Conservation (phyloP, 208 protist species). For the Paratrypanosoma confusum region DNA sequence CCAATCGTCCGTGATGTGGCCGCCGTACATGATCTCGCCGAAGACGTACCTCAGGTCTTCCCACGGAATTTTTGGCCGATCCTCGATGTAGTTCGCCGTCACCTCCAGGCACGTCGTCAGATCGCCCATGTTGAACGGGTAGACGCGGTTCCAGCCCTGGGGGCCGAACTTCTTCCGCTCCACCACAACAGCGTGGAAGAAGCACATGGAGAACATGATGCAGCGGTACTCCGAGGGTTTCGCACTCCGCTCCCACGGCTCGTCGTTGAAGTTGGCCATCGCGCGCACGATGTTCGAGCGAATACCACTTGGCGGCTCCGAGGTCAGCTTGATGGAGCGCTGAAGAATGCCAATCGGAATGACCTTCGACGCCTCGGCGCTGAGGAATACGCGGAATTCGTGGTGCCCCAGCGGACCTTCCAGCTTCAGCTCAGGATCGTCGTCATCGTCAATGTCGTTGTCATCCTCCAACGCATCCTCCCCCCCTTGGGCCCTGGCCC, state of each 20-base stretch:
- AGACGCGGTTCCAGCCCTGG: constrained; percentile 95
- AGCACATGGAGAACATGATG: constrained; percentile 97
- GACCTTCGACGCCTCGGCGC: constrained; percentile 91
- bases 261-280: constrained; percentile 92
- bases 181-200: constrained; percentile 97
- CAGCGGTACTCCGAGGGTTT: constrained; percentile 96
- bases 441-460: constrained; percentile 58
- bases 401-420: constrained; percentile 87
- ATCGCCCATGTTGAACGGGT: constrained; percentile 97
- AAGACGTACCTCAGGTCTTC: constrained; percentile 98
- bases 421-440: constrained; percentile 81
- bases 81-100: constrained; percentile 97
- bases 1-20: constrained; percentile 98
- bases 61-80: constrained; percentile 95
- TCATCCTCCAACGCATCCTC: constrained; percentile 16
- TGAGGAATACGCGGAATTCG: constrained; percentile 96
- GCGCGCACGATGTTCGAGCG: constrained; percentile 95
- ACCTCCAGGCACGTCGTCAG: constrained; percentile 95
- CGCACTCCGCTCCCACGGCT: constrained; percentile 92
- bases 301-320: constrained; percentile 96
- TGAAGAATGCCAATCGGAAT: constrained; percentile 97
- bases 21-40: constrained; percentile 99
- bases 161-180: constrained; percentile 98
- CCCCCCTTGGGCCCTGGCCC: constrained; percentile 7
- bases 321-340: constrained; percentile 98